These are phyloP conservation scores for Candida argentea DNA, from an alignment of 805 yeast genomes.

Conservation along the genomic window DNA sequence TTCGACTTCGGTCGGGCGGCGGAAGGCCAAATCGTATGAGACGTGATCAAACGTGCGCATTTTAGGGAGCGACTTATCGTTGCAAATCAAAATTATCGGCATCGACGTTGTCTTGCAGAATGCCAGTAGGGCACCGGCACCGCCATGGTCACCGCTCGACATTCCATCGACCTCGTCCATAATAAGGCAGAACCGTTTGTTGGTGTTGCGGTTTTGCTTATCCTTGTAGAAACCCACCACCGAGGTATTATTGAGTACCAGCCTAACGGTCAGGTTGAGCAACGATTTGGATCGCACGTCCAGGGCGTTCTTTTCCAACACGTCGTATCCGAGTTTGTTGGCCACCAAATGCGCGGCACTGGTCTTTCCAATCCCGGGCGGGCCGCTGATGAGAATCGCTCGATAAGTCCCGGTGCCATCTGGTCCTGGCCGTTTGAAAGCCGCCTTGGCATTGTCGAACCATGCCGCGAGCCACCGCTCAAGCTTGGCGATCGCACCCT, in stretches of 20 bases:
- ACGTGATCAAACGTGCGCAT: constrained; percentile 92
- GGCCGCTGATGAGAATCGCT: constrained; percentile 81
- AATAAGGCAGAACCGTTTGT: constrained; percentile 63
- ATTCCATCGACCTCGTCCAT: constrained; percentile 99
- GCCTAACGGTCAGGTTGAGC: constrained; percentile 56
- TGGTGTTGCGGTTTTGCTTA: constrained; percentile 14
- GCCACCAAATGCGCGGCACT: constrained; percentile 75
- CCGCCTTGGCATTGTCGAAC: constrained; percentile 47
- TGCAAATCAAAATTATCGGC: constrained; percentile 89
- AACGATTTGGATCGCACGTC: constrained; percentile 84
- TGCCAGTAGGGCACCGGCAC: constrained; percentile 88
- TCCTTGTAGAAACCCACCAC: constrained; percentile 62
- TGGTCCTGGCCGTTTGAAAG: constrained; percentile 46
- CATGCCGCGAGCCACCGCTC: constrained; percentile 70
- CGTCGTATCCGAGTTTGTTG: constrained; percentile 56
- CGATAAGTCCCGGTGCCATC: constrained; percentile 65
- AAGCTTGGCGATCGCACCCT: constrained; percentile 57
- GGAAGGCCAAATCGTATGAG: constrained; percentile 69
- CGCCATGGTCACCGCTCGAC: constrained; percentile 99
- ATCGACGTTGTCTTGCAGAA: constrained; percentile 77
- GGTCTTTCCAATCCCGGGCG: constrained; percentile 82
- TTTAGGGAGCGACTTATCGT: constrained; percentile 84
- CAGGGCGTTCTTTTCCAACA: constrained; percentile 72
- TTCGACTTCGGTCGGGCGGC: constrained; percentile 79
- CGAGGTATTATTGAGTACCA: constrained; percentile 71